Base-by-base conservation (phyloP, 345 rosid species). In the Diplotaxis tenuifolia region DNA sequence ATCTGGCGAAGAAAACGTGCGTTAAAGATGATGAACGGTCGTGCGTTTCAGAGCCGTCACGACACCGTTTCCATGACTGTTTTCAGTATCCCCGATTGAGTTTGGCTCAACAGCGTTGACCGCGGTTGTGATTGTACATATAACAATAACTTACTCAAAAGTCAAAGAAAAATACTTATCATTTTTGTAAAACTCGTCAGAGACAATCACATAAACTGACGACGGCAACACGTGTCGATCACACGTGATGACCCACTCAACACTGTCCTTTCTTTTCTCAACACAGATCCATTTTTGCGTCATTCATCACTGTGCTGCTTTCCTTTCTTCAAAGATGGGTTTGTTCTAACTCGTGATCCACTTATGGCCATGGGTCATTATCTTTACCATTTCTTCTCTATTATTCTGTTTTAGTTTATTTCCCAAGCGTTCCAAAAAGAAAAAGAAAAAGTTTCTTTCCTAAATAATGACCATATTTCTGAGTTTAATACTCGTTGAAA, bases 21-120 rank as follows among this genome's bases (percentile, higher is more conserved):
- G 32, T 52, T 68, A 60, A 36, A 47, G 55, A 31, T 55, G 18
- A 27, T 42, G 74, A 62, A 55, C 74, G 79, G 79, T 69, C 52
- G 70, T 76, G 70, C 71, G 52, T 76, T 70, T 64, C 21, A 64
- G 75, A 76, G 71, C 61, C 79, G 75, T 76, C 66, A 76, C 79
- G 79, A 56, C 67, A 76, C 3, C 71, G 71, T 70, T 70, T 63
- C 3, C 8, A 38, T 40, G 60, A 70, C 31, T 75, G 60, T 28
- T n/a, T n/a, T n/a, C n/a, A n/a, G n/a, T n/a, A n/a, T n/a, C n/a
- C n/a, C n/a, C n/a, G n/a, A n/a, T n/a, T n/a, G n/a, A n/a, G n/a
- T n/a, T n/a, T n/a, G n/a, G n/a, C n/a, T n/a, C n/a, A n/a, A n/a
- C n/a, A n/a, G n/a, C n/a, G n/a, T n/a, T n/a, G n/a, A n/a, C n/a